Conservation (phyloP, 768 basidiomycete genomes). For the Tubosaeta brunneosetosa region DNA sequence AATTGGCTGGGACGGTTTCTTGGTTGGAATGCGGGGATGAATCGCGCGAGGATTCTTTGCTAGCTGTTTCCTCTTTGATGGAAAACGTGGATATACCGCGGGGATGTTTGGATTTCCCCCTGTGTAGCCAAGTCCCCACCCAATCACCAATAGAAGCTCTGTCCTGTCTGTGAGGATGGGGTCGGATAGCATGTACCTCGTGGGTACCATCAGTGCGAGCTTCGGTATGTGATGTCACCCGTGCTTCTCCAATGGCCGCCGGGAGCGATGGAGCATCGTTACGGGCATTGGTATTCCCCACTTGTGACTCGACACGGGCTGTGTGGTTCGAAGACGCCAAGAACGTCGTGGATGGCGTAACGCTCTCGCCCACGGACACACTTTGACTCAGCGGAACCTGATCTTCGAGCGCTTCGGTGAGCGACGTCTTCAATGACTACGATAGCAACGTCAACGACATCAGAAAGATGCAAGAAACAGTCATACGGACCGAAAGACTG, state of each 20-base stretch:
- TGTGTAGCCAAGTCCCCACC: constrained; percentile 74
- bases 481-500: constrained; percentile 50
- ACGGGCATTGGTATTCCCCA: background rate
- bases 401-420: constrained; percentile 48
- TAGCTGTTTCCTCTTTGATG: constrained; percentile 22
- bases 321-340: background rate
- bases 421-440: constrained; percentile 44
- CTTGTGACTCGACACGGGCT: background rate
- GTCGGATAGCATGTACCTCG: constrained; percentile 3
- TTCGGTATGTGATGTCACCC: constrained; percentile 3
- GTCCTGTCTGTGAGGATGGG: constrained; percentile 27
- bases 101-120: constrained; percentile 38
- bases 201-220: constrained; percentile 5
- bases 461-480: background rate
- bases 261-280: background rate
- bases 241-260: constrained; percentile 1
- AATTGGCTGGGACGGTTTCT: constrained; percentile 10
- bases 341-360: constrained; percentile 9
- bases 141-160: constrained; percentile 54
- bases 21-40: constrained; percentile 17
- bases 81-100: constrained; percentile 15
- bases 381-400: constrained; percentile 37
- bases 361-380: constrained; percentile 19
- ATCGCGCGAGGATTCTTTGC: constrained; percentile 20
- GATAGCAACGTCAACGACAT: background rate